Base-by-base conservation (phyloP, 768 basidiomycete genomes). In the Phlebiopsis flavidoalba region DNA sequence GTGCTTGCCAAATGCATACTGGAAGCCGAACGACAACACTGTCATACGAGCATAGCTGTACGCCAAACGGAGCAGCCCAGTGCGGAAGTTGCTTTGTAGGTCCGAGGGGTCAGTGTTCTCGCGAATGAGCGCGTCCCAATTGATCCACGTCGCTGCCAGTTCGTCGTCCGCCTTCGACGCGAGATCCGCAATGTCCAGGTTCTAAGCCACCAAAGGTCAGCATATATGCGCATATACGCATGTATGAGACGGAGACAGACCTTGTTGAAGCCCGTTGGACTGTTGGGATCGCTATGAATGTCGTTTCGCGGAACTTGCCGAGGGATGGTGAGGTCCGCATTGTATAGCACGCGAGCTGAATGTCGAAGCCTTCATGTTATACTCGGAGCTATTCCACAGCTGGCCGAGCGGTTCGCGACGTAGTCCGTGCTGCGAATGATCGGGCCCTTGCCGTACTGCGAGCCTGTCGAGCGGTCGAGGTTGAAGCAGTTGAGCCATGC, bases 401-500 rank as follows among this genome's bases (percentile, higher is more conserved):
- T 74, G 58, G 81, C 82, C 0, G 84, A 87, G 66, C 88, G 86
- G 58, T 77, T 80, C 15, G 88, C 87, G 60, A 87, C 87, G 70
- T 90, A 94, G 73, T 92, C 91, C 7, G 80, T 78, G 65, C 88
- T 84, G 62, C 79, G 79, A 70, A 97, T 87, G 49, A 91, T 91
- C 17, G 91, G 86, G 0, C 85, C 82, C 73, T 93, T 93, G 58
- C 95, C 95, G 73, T 95, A 93, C 71, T 95, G 89, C 17, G 86
- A 88, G 4, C 91, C 87, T 8, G 90, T 88, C 5, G 93, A 95
- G 22, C 93, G 87, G 72, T 98, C 95, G 46, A 96, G 76, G 72
- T 95, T 93, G 75, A 89, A 92, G 73, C 92, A 95, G 69, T 88
- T 90, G 60, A 96, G 74, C 94, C 94, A 98, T 6, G 90, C 82